Conservation (phyloP, 306 rosid genomes). For the Hippophae tibetana region DNA sequence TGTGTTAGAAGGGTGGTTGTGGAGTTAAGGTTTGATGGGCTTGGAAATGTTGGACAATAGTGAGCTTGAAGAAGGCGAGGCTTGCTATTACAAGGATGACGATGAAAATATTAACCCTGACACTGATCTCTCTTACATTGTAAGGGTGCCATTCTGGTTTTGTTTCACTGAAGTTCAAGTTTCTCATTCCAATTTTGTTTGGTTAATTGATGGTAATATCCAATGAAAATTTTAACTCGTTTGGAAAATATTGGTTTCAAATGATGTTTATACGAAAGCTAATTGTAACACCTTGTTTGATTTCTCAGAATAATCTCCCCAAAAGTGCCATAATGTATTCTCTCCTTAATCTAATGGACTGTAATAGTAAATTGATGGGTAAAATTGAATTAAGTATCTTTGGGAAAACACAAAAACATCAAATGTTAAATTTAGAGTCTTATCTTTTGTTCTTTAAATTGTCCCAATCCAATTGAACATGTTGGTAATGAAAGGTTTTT, state of each 20-base stretch:
- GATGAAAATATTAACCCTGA: conserved; percentile 44
- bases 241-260: conserved; percentile 15
- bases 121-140: conserved; percentile 56
- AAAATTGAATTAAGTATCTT: neutral
- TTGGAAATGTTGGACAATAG: conserved; percentile 37
- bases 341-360: too few species aligned
- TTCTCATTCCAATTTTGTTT: conserved; percentile 21
- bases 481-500: neutral
- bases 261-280: neutral
- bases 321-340: too few species aligned
- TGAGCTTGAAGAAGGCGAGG: conserved; percentile 79
- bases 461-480: neutral
- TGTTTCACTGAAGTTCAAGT: conserved; percentile 12
- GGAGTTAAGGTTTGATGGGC: conserved; percentile 27
- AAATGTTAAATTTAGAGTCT: conserved; percentile 12
- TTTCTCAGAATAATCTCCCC: too few species aligned
- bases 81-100: conserved; percentile 46
- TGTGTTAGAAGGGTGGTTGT: conserved; percentile 28
- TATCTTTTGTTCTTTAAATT: neutral
- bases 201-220: conserved; percentile 9
- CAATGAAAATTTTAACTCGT: conserved; percentile 4
- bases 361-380: too few species aligned
- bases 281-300: neutral
- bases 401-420: conserved; percentile 1
- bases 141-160: conserved; percentile 41